These are phyloP conservation scores for Stromatinia cepivora DNA, from an alignment of 2,329 filamentous ascomycete genomes.

Conservation along the genomic window DNA sequence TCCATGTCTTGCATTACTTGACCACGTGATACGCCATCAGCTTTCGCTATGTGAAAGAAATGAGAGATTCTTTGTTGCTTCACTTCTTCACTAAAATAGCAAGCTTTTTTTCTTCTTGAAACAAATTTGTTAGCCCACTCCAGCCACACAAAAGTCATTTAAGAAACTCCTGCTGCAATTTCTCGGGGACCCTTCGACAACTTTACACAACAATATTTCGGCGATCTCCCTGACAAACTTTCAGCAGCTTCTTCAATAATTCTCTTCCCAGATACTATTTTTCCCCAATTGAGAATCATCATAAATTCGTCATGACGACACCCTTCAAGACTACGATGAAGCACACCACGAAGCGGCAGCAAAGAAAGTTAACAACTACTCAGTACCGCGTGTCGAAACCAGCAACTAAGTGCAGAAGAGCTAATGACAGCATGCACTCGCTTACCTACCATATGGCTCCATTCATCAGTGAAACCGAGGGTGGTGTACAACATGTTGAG, in stretches of 20 bases:
- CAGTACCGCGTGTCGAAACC: neutral
- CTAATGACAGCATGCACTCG: neutral
- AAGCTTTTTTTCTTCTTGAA: neutral
- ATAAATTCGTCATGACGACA: neutral
- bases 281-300: neutral
- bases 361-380: neutral
- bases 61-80: conserved; percentile 9
- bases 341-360: neutral
- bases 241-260: neutral
- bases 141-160: neutral
- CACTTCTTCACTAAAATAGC: neutral
- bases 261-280: neutral
- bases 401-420: conserved; percentile 2
- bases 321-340: neutral
- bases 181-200: neutral
- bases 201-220: neutral
- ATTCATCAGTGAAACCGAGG: neutral
- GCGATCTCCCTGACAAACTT: neutral
- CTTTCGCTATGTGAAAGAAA: neutral
- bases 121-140: neutral
- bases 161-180: neutral
- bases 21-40: neutral
- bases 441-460: neutral
- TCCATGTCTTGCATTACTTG: neutral
- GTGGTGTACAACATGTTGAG: neutral